Conservation (phyloP, 2,329 filamentous ascomycete genomes). For the Coniella lustricola region DNA sequence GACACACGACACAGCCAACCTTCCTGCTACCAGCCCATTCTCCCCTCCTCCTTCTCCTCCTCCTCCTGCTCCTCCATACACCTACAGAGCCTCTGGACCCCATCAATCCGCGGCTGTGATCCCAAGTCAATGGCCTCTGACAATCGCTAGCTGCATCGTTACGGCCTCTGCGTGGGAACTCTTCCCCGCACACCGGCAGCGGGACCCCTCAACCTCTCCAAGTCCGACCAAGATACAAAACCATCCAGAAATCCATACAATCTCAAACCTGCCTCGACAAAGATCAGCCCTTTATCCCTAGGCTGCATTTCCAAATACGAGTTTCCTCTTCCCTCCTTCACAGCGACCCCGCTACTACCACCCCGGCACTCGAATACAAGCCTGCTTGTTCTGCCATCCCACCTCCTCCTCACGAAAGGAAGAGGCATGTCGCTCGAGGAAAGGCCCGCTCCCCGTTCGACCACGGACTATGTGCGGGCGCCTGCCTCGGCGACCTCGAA, state of each 20-base stretch:
- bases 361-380: conserved; percentile 16
- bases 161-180: conserved; percentile 37
- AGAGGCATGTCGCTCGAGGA: conserved; percentile 19
- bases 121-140: conserved; percentile 49
- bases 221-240: not conserved
- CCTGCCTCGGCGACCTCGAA: conserved; percentile 16
- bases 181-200: conserved; percentile 26
- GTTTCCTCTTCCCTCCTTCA: not conserved
- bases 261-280: not conserved
- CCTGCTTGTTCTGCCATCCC: not conserved
- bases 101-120: not conserved
- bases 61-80: not conserved
- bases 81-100: not conserved
- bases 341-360: not conserved
- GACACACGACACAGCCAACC: not conserved
- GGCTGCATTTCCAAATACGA: too few relatives aligned
- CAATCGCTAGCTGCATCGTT: conserved; percentile 47
- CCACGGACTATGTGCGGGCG: conserved; percentile 29
- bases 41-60: not conserved
- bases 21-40: not conserved
- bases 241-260: conserved; percentile 13
- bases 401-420: conserved; percentile 12
- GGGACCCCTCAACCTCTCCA: conserved; percentile 17
- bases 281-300: too few relatives aligned
- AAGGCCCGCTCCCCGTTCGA: conserved; percentile 4